These are phyloP conservation scores for Calcarisporium arbuscula DNA, from an alignment of 2,329 filamentous ascomycete genomes.

Conservation along the genomic window DNA sequence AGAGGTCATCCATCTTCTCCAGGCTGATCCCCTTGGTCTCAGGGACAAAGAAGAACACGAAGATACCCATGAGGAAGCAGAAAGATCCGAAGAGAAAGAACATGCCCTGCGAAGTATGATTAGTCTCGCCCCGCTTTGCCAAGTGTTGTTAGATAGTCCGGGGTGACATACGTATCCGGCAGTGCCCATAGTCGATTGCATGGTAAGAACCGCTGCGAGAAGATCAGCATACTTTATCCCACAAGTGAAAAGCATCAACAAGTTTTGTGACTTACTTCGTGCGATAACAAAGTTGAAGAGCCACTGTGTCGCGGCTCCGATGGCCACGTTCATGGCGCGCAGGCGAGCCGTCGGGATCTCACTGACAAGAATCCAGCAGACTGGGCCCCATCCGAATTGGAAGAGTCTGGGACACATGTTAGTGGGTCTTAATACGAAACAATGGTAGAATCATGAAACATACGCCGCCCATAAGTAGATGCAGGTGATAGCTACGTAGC, in stretches of 20 bases:
- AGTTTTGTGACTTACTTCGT: constrained; percentile 30
- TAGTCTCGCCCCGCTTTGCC: too few relatives aligned
- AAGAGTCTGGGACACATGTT: constrained; percentile 41
- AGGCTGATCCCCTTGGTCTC: constrained; percentile 63
- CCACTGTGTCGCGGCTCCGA: constrained; percentile 66
- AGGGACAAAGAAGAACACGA: constrained; percentile 61
- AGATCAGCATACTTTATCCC: constrained; percentile 5
- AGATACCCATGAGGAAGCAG: constrained; percentile 58
- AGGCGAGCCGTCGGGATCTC: constrained; percentile 65
- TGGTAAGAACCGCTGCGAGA: constrained; percentile 51
- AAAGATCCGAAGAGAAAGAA: constrained; percentile 66
- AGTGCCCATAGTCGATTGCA: constrained; percentile 50
- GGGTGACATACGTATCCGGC: constrained; percentile 31
- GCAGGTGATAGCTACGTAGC: constrained; percentile 63
- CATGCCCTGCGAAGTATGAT: constrained; percentile 37
- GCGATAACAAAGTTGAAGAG: constrained; percentile 70
- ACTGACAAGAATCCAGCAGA: constrained; percentile 64
- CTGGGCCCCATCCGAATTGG: constrained; percentile 65
- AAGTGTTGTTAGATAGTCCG: background rate
- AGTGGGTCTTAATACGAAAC: background rate
- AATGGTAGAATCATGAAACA: constrained; percentile 12
- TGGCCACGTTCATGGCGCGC: constrained; percentile 59
- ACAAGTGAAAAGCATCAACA: too few relatives aligned
- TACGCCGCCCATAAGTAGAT: constrained; percentile 64
- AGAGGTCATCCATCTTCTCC: constrained; percentile 62